Evolutionary conservation across 1,284 basidiomycete species (phyloP).

Genomic region (Austropuccinia psidii): DNA sequence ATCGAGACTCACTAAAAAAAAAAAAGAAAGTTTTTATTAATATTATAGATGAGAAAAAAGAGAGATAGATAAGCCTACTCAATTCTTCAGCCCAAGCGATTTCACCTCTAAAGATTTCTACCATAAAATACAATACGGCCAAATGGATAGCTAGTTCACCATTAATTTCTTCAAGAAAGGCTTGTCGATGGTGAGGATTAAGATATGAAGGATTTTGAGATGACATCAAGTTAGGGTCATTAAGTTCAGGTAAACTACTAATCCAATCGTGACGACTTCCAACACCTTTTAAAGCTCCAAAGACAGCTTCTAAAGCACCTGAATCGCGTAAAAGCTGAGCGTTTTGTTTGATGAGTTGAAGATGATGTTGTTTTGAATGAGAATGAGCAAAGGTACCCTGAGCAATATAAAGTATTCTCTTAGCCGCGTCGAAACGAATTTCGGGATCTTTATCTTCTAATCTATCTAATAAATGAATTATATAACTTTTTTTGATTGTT

Average conservation of each 20-base stretch:
- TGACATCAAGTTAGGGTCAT: not conserved
- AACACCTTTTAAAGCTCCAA: slow-evolving; percentile 28
- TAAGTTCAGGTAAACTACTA: slow-evolving; percentile 27
- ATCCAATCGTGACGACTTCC: slow-evolving; percentile 34
- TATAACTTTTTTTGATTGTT: slow-evolving; percentile 49
- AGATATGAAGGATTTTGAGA: slow-evolving; percentile 1
- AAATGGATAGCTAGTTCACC: slow-evolving; percentile 85
- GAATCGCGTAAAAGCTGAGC: slow-evolving; percentile 56
- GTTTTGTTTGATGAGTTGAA: slow-evolving; percentile 93
- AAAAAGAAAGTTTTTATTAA: not conserved
- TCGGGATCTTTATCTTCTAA: slow-evolving; percentile 77
- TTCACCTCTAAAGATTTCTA: slow-evolving; percentile 82
- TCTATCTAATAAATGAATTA: slow-evolving; percentile 71
- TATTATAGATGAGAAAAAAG: slow-evolving; percentile 36
- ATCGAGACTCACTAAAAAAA: slow-evolving; percentile 66
- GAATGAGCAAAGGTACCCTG: slow-evolving; percentile 92
- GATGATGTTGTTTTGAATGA: slow-evolving; percentile 79
- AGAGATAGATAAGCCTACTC: slow-evolving; percentile 46
- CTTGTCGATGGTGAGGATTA: slow-evolving; percentile 56
- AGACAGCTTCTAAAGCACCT: slow-evolving; percentile 30
- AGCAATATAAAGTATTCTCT: slow-evolving; percentile 74
- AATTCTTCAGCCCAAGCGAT: slow-evolving; percentile 90
- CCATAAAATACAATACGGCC: slow-evolving; percentile 84
- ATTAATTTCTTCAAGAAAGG: slow-evolving; percentile 74
- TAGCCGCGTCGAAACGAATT: slow-evolving; percentile 74